phyloP scores from a whole-genome alignment of 2,329 filamentous ascomycete species.

The Botryotinia globosa region DNA sequence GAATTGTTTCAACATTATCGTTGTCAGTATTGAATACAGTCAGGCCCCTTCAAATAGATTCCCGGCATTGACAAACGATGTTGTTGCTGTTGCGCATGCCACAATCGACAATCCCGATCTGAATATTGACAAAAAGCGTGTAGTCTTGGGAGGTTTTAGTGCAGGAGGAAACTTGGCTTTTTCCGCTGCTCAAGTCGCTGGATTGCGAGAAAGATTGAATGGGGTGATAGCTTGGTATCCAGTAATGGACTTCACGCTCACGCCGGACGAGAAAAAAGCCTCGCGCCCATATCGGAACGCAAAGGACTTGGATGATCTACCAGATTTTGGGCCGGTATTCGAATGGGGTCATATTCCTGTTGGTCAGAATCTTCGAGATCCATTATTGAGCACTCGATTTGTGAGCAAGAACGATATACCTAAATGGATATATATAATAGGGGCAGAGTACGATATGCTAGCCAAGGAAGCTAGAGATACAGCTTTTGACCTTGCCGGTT shows the following conservation, averaged over 20 bases:
- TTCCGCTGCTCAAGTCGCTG: conserved; percentile 42
- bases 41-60: conserved; percentile 47
- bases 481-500: conserved; percentile 24
- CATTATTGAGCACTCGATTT: conserved; percentile 30
- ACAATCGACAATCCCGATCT: conserved; percentile 45
- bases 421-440: conserved; percentile 25
- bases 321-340: conserved; percentile 27
- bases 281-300: conserved; percentile 38
- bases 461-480: conserved; percentile 25
- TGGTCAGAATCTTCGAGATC: conserved; percentile 32
- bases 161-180: conserved; percentile 51
- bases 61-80: conserved; percentile 46
- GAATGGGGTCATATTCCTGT: conserved; percentile 30
- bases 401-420: conserved; percentile 30
- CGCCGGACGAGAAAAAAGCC: conserved; percentile 35
- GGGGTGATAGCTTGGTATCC: conserved; percentile 48
- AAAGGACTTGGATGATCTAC: conserved; percentile 25
- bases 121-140: conserved; percentile 44
- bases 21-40: conserved; percentile 49
- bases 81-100: conserved; percentile 45
- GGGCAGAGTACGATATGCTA: conserved; percentile 29
- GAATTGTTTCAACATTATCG: conserved; percentile 42
- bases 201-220: conserved; percentile 36
- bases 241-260: conserved; percentile 43
- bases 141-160: conserved; percentile 49